Evolutionary conservation across 2,329 filamentous ascomycete genomes (phyloP).

Genomic region (Cryphonectria japonica): DNA sequence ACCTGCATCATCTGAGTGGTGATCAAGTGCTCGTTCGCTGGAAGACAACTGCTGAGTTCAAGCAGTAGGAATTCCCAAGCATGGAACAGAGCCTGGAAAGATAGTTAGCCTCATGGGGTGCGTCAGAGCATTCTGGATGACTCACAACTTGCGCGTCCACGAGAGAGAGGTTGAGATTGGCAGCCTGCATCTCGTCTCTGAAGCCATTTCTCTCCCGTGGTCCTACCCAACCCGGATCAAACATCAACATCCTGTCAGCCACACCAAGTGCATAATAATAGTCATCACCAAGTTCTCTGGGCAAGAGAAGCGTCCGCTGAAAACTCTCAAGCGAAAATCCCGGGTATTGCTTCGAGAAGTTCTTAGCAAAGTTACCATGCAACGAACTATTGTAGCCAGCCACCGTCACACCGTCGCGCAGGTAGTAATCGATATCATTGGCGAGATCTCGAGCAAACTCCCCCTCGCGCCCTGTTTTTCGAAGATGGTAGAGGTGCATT

Average conservation of each 20-base stretch:
- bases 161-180: slow-evolving; percentile 88
- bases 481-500: slow-evolving; percentile 85
- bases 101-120: not conserved
- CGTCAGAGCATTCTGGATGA: slow-evolving; percentile 27
- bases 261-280: slow-evolving; percentile 86
- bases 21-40: slow-evolving; percentile 55
- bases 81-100: slow-evolving; percentile 71
- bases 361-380: slow-evolving; percentile 82
- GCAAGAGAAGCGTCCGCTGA: slow-evolving; percentile 72
- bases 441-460: slow-evolving; percentile 72
- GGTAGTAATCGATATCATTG: slow-evolving; percentile 76
- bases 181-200: slow-evolving; percentile 78
- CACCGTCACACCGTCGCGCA: slow-evolving; percentile 77
- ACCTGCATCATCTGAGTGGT: slow-evolving; percentile 74
- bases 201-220: slow-evolving; percentile 70
- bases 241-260: slow-evolving; percentile 74
- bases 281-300: slow-evolving; percentile 68
- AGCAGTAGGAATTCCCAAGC: slow-evolving; percentile 88
- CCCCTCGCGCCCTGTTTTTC: slow-evolving; percentile 71
- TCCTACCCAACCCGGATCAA: slow-evolving; percentile 78
- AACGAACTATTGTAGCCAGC: slow-evolving; percentile 85
- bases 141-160: slow-evolving; percentile 89
- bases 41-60: slow-evolving; percentile 73
- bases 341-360: slow-evolving; percentile 78
- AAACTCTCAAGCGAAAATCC: slow-evolving; percentile 77